Base-by-base conservation (phyloP, 352 stramenopile species). In the Achlya hypogyna region DNA sequence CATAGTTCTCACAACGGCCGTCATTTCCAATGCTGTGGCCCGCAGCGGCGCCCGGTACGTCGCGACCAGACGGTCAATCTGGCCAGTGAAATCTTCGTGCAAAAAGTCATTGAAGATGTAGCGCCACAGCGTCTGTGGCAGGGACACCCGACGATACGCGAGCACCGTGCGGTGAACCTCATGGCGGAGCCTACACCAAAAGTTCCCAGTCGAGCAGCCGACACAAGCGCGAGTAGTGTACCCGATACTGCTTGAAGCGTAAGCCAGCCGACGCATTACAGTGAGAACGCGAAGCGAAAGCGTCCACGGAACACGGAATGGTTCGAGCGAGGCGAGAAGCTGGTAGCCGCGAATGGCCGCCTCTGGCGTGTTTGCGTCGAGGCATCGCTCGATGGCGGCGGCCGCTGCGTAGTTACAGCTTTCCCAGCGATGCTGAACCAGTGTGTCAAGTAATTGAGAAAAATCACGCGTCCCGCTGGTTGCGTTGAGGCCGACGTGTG, bases 151-250 rank as follows among this genome's bases (percentile, higher is more conserved):
- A 20, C 8, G 54, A n/a, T 28, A 32, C 27, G 51, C 60, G 20
- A 67, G 28, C 10, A 67, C 32, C n/a, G 60, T 40, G 28, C 42
- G 28, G 31, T 67, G 60, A 31, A 67, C 34, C 47, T 67, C 18
- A n/a, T 67, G 60, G 51, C 60, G 60, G 22, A 56, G n/a, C 49
- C 49, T 56, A 10, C 10, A 10, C 42, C 22, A 49, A 49, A 49
- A 18, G 22, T 49, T 49, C 22, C 42, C 22, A 20, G 18, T 49
- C 42, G 22, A 20, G 42, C 22, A 20, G 42, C 18, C 18, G 22
- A 49, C n/a, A n/a, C n/a, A n/a, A n/a, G n/a, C n/a, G n/a, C n/a
- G n/a, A n/a, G n/a, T n/a, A n/a, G n/a, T n/a, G 18, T 49, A 49
- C 42, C 42, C 42, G 22, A 49, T 49, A 20, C 42, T 49, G 18